These are phyloP conservation scores for Scalesia atractyloides DNA, from an alignment of 129 eudicot species.

Conservation along the genomic window DNA sequence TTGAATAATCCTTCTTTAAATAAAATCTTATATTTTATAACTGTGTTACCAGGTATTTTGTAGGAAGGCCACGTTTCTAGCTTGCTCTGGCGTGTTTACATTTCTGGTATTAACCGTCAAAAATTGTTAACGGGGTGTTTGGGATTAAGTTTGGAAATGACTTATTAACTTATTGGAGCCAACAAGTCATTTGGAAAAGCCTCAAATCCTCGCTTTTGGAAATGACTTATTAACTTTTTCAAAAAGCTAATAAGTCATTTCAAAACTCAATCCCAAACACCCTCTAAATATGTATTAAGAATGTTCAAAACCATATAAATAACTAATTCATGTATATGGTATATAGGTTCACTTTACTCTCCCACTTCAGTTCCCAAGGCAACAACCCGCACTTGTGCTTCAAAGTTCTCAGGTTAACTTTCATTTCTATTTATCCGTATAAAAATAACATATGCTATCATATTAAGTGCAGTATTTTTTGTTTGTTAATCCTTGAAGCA, in stretches of 20 bases:
- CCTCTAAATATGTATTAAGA: background rate
- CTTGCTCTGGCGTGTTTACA: conserved; percentile 78
- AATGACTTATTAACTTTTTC: too few species aligned
- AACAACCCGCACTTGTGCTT: conserved; percentile 67
- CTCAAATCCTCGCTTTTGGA: too few species aligned
- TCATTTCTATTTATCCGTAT: background rate
- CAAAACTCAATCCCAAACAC: too few species aligned
- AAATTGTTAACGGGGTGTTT: background rate
- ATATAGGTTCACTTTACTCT: conserved; percentile 72
- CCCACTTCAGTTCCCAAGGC: conserved; percentile 90
- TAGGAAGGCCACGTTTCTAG: conserved; percentile 85
- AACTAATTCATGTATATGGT: background rate
- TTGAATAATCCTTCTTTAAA: background rate
- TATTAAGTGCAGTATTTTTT: background rate
- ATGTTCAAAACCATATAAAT: background rate
- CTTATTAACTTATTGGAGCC: too few species aligned
- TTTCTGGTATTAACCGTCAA: conserved; percentile 58
- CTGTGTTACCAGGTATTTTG: conserved; percentile 69
- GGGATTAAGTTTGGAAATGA: too few species aligned
- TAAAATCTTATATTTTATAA: conserved; percentile 19
- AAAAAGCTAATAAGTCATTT: too few species aligned
- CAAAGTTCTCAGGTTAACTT: conserved; percentile 84
- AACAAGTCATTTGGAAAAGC: too few species aligned
- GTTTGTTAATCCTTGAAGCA: conserved; percentile 46
- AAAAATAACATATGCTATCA: background rate